phyloP scores from a whole-genome alignment of 2,329 filamentous ascomycete species.

The Cytospora schulzeri region DNA sequence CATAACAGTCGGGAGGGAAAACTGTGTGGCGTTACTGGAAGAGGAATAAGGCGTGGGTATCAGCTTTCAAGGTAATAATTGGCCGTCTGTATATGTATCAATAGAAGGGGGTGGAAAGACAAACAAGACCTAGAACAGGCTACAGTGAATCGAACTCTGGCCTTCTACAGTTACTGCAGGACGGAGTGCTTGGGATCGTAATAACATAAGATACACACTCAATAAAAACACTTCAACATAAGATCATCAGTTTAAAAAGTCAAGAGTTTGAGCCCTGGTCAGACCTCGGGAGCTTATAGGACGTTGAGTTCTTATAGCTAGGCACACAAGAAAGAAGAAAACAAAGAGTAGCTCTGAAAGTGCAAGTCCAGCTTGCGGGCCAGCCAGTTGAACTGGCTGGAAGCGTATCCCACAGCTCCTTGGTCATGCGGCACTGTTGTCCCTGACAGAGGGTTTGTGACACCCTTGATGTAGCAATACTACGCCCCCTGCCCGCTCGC shows the following conservation, averaged over 20 bases:
- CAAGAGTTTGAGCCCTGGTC: too few species aligned
- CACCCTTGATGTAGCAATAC: neutral
- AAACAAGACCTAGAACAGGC: neutral
- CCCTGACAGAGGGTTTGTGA: neutral
- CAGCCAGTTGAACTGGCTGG: conserved; percentile 11
- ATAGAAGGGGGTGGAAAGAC: too few species aligned
- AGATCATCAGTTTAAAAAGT: neutral
- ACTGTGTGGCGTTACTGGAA: conserved; percentile 19
- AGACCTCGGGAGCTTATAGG: too few species aligned
- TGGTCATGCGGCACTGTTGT: conserved; percentile 13
- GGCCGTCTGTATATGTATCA: too few species aligned
- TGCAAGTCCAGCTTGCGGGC: conserved; percentile 12
- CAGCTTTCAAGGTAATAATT: neutral
- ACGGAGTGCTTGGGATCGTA: neutral
- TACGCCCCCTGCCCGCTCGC: neutral
- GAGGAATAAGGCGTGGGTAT: neutral
- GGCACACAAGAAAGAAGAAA: neutral
- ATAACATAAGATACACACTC: neutral
- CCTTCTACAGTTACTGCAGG: neutral
- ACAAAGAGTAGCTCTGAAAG: neutral
- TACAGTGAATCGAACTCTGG: neutral
- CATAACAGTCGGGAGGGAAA: conserved; percentile 26
- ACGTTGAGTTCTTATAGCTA: too few species aligned
- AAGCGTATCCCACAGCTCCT: neutral
- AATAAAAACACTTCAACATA: neutral